Evolutionary conservation across 129 eudicot species (phyloP).

Genomic region (Pulicaria dysenterica): DNA sequence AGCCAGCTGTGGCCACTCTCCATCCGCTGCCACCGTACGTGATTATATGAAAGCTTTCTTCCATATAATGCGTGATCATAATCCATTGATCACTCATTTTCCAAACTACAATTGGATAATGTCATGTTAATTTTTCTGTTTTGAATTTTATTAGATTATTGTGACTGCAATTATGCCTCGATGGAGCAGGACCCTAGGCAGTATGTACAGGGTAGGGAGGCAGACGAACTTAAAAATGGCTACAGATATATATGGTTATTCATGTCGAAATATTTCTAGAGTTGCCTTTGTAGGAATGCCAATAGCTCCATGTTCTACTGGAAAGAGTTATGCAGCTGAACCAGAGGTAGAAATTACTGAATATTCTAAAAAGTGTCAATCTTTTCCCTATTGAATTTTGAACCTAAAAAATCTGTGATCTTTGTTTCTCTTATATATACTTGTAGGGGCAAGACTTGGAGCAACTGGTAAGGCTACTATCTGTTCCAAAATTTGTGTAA

Average conservation of each 20-base stretch:
- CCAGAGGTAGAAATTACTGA: slow-evolving; percentile 20
- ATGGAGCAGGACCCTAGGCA: slow-evolving; percentile 30
- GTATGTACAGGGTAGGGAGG: slow-evolving; percentile 21
- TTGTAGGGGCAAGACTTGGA: slow-evolving; percentile 23
- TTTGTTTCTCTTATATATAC: not conserved
- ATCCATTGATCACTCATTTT: not conserved
- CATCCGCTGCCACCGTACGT: too few species aligned
- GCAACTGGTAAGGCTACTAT: slow-evolving; percentile 10
- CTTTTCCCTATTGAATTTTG: not conserved
- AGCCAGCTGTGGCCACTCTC: too few species aligned
- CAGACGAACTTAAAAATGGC: not conserved
- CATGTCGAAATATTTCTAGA: slow-evolving; percentile 28
- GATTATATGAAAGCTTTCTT: too few species aligned
- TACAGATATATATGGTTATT: not conserved
- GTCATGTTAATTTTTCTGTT: not conserved
- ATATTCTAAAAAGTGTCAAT: not conserved
- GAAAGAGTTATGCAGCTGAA: slow-evolving; percentile 17
- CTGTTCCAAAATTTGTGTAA: not conserved
- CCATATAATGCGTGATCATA: too few species aligned
- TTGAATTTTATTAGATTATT: slow-evolving; percentile 22
- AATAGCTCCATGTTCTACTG: slow-evolving; percentile 9
- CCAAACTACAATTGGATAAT: not conserved
- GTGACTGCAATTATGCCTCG: slow-evolving; percentile 22
- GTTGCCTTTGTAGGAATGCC: slow-evolving; percentile 25
- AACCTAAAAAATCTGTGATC: not conserved